These are phyloP conservation scores for Peronosclerospora sorghi DNA, from an alignment of 352 stramenopile species.

Conservation along the genomic window DNA sequence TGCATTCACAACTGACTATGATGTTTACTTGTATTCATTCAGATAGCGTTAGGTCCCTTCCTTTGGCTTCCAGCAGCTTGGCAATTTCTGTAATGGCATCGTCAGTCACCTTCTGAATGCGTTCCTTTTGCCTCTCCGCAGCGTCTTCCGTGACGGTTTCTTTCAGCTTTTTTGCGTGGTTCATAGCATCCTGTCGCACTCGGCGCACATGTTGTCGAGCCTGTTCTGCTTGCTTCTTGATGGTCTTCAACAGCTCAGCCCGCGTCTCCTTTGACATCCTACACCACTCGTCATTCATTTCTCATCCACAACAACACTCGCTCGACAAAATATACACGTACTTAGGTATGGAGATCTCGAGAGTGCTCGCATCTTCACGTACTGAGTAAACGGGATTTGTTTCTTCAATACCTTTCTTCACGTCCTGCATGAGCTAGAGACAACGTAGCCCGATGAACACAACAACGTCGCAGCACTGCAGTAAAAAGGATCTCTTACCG, in stretches of 20 bases:
- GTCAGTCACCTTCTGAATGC: conserved; percentile 78
- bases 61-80: conserved; percentile 64
- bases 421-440: conserved; percentile 45
- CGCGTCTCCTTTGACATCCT: conserved; percentile 83
- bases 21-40: conserved; percentile 2
- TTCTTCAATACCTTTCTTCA: conserved; percentile 61
- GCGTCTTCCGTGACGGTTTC: conserved; percentile 69
- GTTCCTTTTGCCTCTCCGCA: conserved; percentile 56
- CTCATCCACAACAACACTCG: background rate
- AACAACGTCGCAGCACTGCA: background rate
- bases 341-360: conserved; percentile 79
- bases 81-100: conserved; percentile 53
- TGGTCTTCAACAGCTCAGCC: conserved; percentile 61
- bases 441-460: background rate
- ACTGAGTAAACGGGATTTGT: conserved; percentile 72
- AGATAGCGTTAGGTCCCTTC: conserved; percentile 63
- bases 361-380: conserved; percentile 47
- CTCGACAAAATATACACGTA: conserved; percentile 14
- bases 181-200: conserved; percentile 80
- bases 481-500: conserved; percentile 23
- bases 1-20: background rate
- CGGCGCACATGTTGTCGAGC: conserved; percentile 74
- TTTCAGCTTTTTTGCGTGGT: conserved; percentile 75
- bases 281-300: conserved; percentile 1
- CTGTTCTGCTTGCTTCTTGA: conserved; percentile 75